Conservation (phyloP, 208 protist species). For the Borovskyia barvae region DNA sequence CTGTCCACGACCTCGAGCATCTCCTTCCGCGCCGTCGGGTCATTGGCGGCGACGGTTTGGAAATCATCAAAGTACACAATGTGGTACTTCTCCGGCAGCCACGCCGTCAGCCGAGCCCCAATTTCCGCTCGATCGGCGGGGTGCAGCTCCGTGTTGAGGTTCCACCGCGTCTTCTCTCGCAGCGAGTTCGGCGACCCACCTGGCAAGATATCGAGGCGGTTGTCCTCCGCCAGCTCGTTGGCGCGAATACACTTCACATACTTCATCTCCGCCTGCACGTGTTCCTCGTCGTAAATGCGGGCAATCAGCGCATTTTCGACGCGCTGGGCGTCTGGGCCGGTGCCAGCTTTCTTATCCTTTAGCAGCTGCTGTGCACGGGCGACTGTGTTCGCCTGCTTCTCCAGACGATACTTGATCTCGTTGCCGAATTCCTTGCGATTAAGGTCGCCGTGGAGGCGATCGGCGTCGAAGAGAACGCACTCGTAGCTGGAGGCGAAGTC, state of each 20-base stretch:
- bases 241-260: slow-evolving; percentile 90
- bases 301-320: slow-evolving; percentile 79
- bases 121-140: slow-evolving; percentile 78
- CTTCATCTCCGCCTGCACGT: slow-evolving; percentile 89
- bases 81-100: slow-evolving; percentile 90
- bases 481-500: slow-evolving; percentile 85
- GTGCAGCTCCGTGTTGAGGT: slow-evolving; percentile 84
- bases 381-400: slow-evolving; percentile 88
- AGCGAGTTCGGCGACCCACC: slow-evolving; percentile 84
- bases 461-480: slow-evolving; percentile 81
- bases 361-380: slow-evolving; percentile 81
- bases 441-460: slow-evolving; percentile 70
- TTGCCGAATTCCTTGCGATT: slow-evolving; percentile 91
- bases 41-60: slow-evolving; percentile 85
- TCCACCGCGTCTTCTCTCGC: slow-evolving; percentile 88
- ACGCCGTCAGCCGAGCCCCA: slow-evolving; percentile 72
- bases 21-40: slow-evolving; percentile 56
- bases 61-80: slow-evolving; percentile 90
- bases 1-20: slow-evolving; percentile 80
- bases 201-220: slow-evolving; percentile 84
- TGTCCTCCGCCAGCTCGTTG: slow-evolving; percentile 87
- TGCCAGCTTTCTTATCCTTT: slow-evolving; percentile 51
- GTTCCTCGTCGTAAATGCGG: slow-evolving; percentile 87
- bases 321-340: slow-evolving; percentile 31
- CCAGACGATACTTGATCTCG: slow-evolving; percentile 77